These are phyloP conservation scores for Aspergillus arachidicola DNA, from an alignment of 2,329 filamentous ascomycete genomes.

Conservation along the genomic window DNA sequence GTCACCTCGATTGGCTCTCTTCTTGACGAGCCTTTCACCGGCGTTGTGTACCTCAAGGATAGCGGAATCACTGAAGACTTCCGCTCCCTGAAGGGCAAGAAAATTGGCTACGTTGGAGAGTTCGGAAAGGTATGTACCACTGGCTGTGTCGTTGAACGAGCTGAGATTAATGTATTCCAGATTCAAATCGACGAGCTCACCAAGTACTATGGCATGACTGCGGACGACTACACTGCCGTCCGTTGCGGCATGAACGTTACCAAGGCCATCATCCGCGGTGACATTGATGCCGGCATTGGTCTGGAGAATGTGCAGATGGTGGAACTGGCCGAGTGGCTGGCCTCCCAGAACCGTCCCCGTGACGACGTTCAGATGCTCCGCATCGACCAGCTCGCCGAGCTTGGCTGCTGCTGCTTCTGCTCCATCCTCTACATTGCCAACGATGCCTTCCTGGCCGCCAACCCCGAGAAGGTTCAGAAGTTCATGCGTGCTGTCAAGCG, in stretches of 20 bases:
- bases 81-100: slow-evolving; percentile 72
- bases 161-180: slow-evolving; percentile 35
- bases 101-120: slow-evolving; percentile 78
- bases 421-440: slow-evolving; percentile 80
- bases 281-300: slow-evolving; percentile 74
- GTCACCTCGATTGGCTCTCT: slow-evolving; percentile 73
- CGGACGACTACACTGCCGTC: slow-evolving; percentile 73
- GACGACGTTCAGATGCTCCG: slow-evolving; percentile 77
- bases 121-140: slow-evolving; percentile 62
- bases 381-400: slow-evolving; percentile 76
- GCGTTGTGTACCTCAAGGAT: slow-evolving; percentile 74
- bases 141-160: neutral
- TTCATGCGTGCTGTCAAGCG: slow-evolving; percentile 75
- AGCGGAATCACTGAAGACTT: slow-evolving; percentile 77
- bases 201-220: slow-evolving; percentile 73
- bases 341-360: slow-evolving; percentile 61
- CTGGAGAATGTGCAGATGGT: slow-evolving; percentile 85
- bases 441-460: slow-evolving; percentile 66
- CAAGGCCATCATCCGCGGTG: slow-evolving; percentile 72
- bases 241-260: slow-evolving; percentile 82
- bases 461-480: slow-evolving; percentile 66
- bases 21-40: slow-evolving; percentile 78
- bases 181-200: slow-evolving; percentile 83
- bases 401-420: slow-evolving; percentile 84
- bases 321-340: slow-evolving; percentile 76